These are phyloP conservation scores for Paracorniculantispora psalliotae DNA, from an alignment of 2,329 filamentous ascomycete genomes.

Conservation along the genomic window DNA sequence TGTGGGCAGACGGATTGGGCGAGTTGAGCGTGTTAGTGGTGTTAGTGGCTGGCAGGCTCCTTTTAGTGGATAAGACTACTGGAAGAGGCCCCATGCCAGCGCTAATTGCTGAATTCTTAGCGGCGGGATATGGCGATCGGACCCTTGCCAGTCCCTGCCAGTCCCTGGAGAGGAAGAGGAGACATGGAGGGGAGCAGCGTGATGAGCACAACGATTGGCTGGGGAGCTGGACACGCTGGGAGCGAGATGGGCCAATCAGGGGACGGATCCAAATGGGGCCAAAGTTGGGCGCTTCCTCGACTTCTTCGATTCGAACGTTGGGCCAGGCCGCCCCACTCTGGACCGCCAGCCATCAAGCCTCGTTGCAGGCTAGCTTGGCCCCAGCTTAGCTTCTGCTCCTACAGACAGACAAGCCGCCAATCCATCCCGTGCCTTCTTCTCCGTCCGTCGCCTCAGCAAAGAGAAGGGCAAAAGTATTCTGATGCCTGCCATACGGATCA, in stretches of 20 bases:
- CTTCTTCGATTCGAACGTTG: constrained; percentile 15
- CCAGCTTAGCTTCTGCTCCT: background rate
- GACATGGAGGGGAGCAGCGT: background rate
- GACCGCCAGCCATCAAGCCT: constrained; percentile 9
- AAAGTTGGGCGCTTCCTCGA: constrained; percentile 17
- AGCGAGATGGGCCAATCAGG: constrained; percentile 9
- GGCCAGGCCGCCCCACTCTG: background rate
- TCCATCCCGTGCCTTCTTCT: background rate
- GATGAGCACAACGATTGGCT: constrained; percentile 12
- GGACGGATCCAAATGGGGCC: no score
- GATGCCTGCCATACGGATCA: background rate
- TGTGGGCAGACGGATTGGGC: background rate
- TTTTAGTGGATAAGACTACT: constrained; percentile 3
- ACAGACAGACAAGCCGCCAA: background rate
- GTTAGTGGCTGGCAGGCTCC: background rate
- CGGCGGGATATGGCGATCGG: constrained; percentile 13
- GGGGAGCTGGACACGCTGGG: background rate
- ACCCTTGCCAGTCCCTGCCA: constrained; percentile 4
- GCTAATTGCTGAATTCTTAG: constrained; percentile 1
- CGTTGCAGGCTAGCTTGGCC: constrained; percentile 1
- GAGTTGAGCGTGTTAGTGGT: background rate
- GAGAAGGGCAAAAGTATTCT: no score
- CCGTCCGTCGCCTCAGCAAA: no score
- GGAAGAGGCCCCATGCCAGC: constrained; percentile 1
- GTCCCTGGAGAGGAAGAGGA: background rate